Conservation (phyloP, 1,139 yeast genomes). For the Pichia cactophila region DNA sequence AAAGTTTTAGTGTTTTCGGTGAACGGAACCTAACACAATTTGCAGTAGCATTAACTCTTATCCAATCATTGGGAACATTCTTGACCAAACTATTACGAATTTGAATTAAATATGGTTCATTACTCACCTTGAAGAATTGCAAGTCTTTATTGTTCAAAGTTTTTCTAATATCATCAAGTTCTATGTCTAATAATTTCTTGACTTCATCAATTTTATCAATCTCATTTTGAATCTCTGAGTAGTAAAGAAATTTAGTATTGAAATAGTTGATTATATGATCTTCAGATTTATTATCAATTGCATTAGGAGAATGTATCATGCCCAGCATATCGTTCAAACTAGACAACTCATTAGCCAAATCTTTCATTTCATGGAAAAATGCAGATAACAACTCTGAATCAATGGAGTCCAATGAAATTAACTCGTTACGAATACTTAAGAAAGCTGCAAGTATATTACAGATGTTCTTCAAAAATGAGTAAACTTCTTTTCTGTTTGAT, state of each 20-base stretch:
- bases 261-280: conserved; percentile 50
- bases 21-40: conserved; percentile 67
- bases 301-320: conserved; percentile 52
- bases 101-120: conserved; percentile 68
- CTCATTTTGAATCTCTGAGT: conserved; percentile 34
- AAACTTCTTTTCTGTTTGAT: conserved; percentile 61
- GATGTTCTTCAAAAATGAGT: conserved; percentile 46
- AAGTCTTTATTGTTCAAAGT: conserved; percentile 52
- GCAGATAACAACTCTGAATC: conserved; percentile 14
- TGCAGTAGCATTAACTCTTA: conserved; percentile 65
- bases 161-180: conserved; percentile 39
- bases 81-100: conserved; percentile 54
- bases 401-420: conserved; percentile 12
- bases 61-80: conserved; percentile 65
- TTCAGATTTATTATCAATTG: conserved; percentile 40
- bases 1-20: conserved; percentile 44
- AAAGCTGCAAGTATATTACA: conserved; percentile 34
- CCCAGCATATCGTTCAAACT: conserved; percentile 33
- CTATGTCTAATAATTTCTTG: conserved; percentile 41
- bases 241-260: conserved; percentile 35
- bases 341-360: conserved; percentile 9
- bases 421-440: conserved; percentile 13
- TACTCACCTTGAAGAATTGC: conserved; percentile 48
- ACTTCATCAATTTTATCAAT: conserved; percentile 34
- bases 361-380: conserved; percentile 10